These are phyloP conservation scores for Hypoxylon intermedium DNA, from an alignment of 495 filamentous ascomycete genomes.

Conservation along the genomic window DNA sequence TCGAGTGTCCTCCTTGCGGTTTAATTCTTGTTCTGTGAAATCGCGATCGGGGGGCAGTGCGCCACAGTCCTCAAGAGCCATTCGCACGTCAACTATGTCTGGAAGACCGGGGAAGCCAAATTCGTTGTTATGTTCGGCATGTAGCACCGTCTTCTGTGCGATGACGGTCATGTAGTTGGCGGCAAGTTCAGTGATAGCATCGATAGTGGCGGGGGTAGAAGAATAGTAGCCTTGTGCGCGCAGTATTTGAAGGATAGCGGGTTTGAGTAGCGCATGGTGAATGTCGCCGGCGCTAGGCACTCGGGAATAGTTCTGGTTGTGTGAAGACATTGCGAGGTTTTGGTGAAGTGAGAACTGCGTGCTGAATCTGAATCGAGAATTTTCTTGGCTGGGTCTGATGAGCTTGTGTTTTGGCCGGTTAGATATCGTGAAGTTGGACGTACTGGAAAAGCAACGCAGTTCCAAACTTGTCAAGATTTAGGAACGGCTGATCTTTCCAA, in stretches of 20 bases:
- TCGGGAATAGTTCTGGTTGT: background rate
- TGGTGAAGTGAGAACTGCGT: background rate
- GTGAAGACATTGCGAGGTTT: slow-evolving; percentile 3
- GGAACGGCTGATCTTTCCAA: no score
- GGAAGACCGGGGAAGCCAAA: slow-evolving; percentile 42
- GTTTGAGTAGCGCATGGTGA: slow-evolving; percentile 74
- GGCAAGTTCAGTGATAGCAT: slow-evolving; percentile 77
- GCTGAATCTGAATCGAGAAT: background rate
- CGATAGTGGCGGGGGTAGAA: slow-evolving; percentile 75
- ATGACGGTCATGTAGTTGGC: slow-evolving; percentile 76
- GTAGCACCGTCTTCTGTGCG: slow-evolving; percentile 64
- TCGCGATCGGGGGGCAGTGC: slow-evolving; percentile 62
- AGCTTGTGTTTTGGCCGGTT: background rate
- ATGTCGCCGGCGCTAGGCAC: slow-evolving; percentile 19
- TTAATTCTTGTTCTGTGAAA: slow-evolving; percentile 32
- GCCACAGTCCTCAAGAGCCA: slow-evolving; percentile 80
- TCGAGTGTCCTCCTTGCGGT: slow-evolving; percentile 70
- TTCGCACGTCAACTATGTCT: slow-evolving; percentile 76
- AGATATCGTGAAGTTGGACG: background rate
- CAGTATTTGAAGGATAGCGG: slow-evolving; percentile 82
- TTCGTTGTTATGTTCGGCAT: slow-evolving; percentile 59
- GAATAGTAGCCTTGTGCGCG: slow-evolving; percentile 84
- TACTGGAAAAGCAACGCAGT: background rate
- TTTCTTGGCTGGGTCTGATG: background rate
- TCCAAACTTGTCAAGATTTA: background rate